Evolutionary conservation across 208 protist genomes (phyloP), one percentile per base, ranked within the genome.

Genomic region (Leishmania major): DNA sequence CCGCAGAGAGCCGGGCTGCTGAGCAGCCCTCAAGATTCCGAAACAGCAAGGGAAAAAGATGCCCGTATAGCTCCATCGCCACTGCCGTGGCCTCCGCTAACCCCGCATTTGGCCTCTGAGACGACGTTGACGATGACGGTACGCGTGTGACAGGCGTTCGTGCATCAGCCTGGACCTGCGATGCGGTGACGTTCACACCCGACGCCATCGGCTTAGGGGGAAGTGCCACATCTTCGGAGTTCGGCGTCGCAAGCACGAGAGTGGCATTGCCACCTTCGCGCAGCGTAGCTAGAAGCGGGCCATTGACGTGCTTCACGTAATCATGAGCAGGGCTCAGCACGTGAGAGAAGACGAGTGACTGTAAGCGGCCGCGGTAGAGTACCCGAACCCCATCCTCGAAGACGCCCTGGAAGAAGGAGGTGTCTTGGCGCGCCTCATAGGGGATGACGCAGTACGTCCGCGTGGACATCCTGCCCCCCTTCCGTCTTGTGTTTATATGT

Each of bases 401-500:
- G 53, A 97, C 94, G 55, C 83, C 94, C 37, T 95, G 88, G 78
- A 94, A 97, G 82, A 92, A 95, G 64, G 59, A 53, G 15, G 85
- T 82, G 55, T 88, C 84, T n/a, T 87, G 86, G 11, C 92, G 94
- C 51, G 89, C 90, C n/a, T 81, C 72, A 69, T 91, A 90, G 11
- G 91, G 90, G 43, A 96, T 94, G 47, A 96, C 86, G 82, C 93
- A 96, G 76, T 91, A 93, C 13, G 91, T 90, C n/a, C 89, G 87
- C 72, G 94, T 89, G 4, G 75, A 77, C 69, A 84, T 82, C 15
- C 22, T 25, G 28, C 67, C 67, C 37, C n/a, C 67, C 67, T 55
- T 70, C 59, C n/a, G 47, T 57, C 35, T 43, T 53, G 35, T 78
- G 62, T 62, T 17, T 84, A 67, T 4, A 37, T 37, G 47, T 69